Evolutionary conservation across 2,329 filamentous ascomycete species (phyloP).

Genomic region (Dactylellina parvicollis): DNA sequence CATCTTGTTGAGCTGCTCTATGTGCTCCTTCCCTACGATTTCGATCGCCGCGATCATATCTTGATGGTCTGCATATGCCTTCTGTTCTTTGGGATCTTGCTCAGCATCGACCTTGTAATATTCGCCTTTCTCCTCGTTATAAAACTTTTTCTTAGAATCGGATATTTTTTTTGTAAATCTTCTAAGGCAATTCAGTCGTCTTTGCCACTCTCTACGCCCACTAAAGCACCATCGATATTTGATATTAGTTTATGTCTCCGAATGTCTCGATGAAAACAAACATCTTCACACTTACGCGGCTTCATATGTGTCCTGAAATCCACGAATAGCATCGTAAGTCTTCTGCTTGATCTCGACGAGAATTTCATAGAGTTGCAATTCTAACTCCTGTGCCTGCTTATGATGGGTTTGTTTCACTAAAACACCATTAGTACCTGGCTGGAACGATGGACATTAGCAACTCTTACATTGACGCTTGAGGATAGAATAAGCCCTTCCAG

Average conservation of each 20-base stretch:
- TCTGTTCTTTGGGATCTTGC: not conserved
- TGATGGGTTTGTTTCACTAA: slow-evolving; percentile 18
- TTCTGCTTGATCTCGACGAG: slow-evolving; percentile 16
- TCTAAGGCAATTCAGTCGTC: too few relatives aligned
- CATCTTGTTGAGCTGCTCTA: not conserved
- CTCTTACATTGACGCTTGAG: slow-evolving; percentile 13
- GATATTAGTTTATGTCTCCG: too few relatives aligned
- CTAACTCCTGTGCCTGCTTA: slow-evolving; percentile 12
- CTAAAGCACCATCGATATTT: too few relatives aligned
- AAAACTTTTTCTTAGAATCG: too few relatives aligned
- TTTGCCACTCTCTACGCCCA: too few relatives aligned
- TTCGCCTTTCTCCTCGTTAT: too few relatives aligned
- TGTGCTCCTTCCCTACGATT: not conserved
- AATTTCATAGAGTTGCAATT: not conserved
- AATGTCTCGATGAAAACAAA: not conserved
- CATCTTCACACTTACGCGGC: slow-evolving; percentile 1
- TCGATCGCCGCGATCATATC: not conserved
- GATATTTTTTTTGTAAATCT: too few relatives aligned
- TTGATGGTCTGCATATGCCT: not conserved
- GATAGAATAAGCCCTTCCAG: not conserved
- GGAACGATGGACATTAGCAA: not conserved
- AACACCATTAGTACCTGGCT: not conserved
- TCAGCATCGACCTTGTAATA: not conserved
- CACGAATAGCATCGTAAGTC: slow-evolving; percentile 9
- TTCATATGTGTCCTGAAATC: slow-evolving; percentile 11